A percentile compares a stretch with the other conserved stretches of the same genome.
Conservation (phyloP, 2,329 filamentous ascomycete species). For the Aspergillus sp. region DNA sequence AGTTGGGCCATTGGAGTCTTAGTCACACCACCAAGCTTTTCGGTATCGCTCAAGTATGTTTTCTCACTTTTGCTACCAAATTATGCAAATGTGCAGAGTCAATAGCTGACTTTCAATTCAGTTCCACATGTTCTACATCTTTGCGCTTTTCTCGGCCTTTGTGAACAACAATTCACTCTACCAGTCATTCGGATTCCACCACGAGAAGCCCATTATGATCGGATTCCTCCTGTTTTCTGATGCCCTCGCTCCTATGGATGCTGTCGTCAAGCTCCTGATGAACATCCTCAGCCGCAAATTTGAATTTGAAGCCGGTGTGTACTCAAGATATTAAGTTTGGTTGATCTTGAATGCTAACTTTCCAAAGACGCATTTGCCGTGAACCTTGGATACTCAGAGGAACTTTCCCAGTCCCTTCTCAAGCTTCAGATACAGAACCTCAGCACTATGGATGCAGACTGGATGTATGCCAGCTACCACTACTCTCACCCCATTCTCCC, state of each 20-base stretch:
- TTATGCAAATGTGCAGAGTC: neutral
- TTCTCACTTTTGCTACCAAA: neutral
- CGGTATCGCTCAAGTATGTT: constrained; percentile 73
- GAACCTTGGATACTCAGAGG: constrained; percentile 75
- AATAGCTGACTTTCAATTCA: constrained; percentile 37
- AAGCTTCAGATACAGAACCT: constrained; percentile 98
- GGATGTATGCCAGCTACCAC: constrained; percentile 97
- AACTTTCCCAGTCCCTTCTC: constrained; percentile 85
- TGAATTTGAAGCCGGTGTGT: constrained; percentile 84
- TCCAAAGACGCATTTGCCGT: constrained; percentile 74
- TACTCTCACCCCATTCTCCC: constrained; percentile 96
- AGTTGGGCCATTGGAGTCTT: constrained; percentile 95
- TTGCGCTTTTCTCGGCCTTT: constrained; percentile 93
- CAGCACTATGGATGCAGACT: constrained; percentile 97
- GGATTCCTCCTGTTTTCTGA: constrained; percentile 98
- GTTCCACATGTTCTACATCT: constrained; percentile 95
- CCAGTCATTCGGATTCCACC: constrained; percentile 82
- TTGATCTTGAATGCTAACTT: constrained; percentile 15
- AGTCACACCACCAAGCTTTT: constrained; percentile 93
- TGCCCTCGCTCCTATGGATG: constrained; percentile 90
- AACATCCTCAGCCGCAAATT: constrained; percentile 92
- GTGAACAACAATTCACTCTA: constrained; percentile 94
- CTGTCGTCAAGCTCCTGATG: constrained; percentile 92
- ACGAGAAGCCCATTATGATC: constrained; percentile 85
- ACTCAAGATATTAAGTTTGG: neutral